Conservation (phyloP, 2,329 filamentous ascomycete genomes). For the Paracorniculantispora psalliotae region DNA sequence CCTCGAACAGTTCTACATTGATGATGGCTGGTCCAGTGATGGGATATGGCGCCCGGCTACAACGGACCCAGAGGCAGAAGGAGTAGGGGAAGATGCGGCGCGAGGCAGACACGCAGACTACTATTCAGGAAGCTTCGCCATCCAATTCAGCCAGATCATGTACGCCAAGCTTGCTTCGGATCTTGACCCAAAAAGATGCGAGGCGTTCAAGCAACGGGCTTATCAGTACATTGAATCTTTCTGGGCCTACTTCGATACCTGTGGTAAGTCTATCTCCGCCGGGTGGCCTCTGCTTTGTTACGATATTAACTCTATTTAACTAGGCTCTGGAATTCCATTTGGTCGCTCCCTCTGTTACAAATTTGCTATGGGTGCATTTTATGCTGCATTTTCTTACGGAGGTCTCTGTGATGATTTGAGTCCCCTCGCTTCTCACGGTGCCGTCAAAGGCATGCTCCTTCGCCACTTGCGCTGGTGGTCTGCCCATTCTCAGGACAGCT, state of each 20-base stretch:
- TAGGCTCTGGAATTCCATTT: conserved; percentile 47
- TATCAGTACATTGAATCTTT: conserved; percentile 36
- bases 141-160: conserved; percentile 46
- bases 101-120: conserved; percentile 42
- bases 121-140: conserved; percentile 50
- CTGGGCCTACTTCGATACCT: conserved; percentile 44
- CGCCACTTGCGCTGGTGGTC: conserved; percentile 49
- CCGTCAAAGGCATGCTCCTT: conserved; percentile 43
- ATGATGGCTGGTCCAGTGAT: conserved; percentile 44
- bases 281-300: not conserved
- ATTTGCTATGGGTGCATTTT: conserved; percentile 46
- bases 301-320: not conserved
- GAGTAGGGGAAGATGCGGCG: conserved; percentile 12
- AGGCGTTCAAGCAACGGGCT: conserved; percentile 33
- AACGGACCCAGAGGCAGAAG: conserved; percentile 18
- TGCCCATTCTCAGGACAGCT: conserved; percentile 35
- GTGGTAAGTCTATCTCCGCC: too few species aligned
- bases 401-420: conserved; percentile 32
- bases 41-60: conserved; percentile 33
- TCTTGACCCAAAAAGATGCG: conserved; percentile 32
- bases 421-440: conserved; percentile 33
- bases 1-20: conserved; percentile 41
- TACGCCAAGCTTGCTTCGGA: conserved; percentile 40
- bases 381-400: conserved; percentile 39
- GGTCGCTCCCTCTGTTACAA: conserved; percentile 47